Base-by-base conservation (phyloP, 345 rosid species). In the Murraya paniculata region DNA sequence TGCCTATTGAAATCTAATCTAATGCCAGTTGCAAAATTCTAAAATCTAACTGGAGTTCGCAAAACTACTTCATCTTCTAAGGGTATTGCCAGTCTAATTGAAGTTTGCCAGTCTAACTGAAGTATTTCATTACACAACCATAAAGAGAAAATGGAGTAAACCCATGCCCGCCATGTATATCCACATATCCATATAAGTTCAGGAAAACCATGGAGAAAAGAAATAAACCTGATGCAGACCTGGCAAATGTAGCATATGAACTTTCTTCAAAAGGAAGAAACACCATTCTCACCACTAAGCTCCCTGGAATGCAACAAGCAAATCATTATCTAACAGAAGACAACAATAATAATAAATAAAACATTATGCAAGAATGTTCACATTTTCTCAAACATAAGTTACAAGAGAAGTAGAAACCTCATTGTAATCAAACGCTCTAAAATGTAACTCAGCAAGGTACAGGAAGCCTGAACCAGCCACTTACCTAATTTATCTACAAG, bases 261-360 rank as follows among this genome's bases (percentile, higher is more conserved):
- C 98, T 97, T 87, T 97, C 99, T 88, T 97, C 98, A 55, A 94
- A 93, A 22, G 98, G 99, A 82, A 94, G 93, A 88, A 94, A 90
- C 81, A 96, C 92, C 91, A 96, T 55, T 79, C 98, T 89, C 79
- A 94, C 99, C 72, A 96, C 99, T 79, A 92, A 85, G 89, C 99
- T 92, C 82, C 98, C 99, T 96, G 89, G 65, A 72, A 60, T 59
- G 31, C 41, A 50, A 71, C 38, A 72, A 72, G 64, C 9, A 67
- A 72, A 75, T 61, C 45, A 66, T 73, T 72, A 65, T 66, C 69
- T 55, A 27, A 50, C 48, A 50, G 56, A 50, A 50, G 16, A 53
- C 21, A 53, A 18, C 7, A 4, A 53, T 19, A 53, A 53, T 4
- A 35, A 58, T 45, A 65, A 74, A 10, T 10, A 14, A 38, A 21